Percentiles rank a stretch among this genome's conserved stretches.
Evolutionary conservation across 352 stramenopile genomes (phyloP).

Genomic region (Phytophthora crassamura): DNA sequence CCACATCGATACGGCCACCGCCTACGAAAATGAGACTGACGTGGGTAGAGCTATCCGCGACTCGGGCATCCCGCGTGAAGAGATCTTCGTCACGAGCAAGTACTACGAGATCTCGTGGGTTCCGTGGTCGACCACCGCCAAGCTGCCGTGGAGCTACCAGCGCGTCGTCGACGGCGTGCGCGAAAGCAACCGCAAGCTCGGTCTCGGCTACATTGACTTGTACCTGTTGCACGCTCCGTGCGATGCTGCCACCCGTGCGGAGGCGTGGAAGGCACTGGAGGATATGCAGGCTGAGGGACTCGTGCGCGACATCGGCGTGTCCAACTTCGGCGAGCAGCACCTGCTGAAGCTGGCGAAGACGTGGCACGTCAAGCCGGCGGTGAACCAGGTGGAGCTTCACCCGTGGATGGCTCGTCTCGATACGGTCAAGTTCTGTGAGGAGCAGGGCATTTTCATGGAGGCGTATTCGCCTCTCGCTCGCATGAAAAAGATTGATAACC

Average conservation of each 20-base stretch:
- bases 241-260: conserved; percentile 45
- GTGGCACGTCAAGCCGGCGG: conserved; percentile 57
- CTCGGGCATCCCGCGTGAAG: conserved; percentile 67
- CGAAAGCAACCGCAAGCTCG: conserved; percentile 64
- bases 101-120: conserved; percentile 39
- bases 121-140: conserved; percentile 8
- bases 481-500: conserved; percentile 37
- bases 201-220: conserved; percentile 82
- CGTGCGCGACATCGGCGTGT: conserved; percentile 89
- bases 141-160: conserved; percentile 70
- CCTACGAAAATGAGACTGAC: conserved; percentile 89
- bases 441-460: conserved; percentile 44
- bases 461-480: conserved; percentile 59
- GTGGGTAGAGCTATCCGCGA: conserved; percentile 80
- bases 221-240: conserved; percentile 79
- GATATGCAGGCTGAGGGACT: conserved; percentile 64
- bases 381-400: conserved; percentile 86
- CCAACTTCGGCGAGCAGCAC: conserved; percentile 77
- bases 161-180: conserved; percentile 60
- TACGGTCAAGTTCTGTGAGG: no score
- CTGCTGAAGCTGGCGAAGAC: conserved; percentile 59
- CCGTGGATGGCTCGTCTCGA: conserved; percentile 65
- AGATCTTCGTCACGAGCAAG: conserved; percentile 92
- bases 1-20: conserved; percentile 89
- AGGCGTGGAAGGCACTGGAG: no score